Evolutionary conservation across 495 filamentous ascomycete genomes (phyloP), one percentile per base, ranked within the genome.

Genomic region (Lophiotrema nucula): DNA sequence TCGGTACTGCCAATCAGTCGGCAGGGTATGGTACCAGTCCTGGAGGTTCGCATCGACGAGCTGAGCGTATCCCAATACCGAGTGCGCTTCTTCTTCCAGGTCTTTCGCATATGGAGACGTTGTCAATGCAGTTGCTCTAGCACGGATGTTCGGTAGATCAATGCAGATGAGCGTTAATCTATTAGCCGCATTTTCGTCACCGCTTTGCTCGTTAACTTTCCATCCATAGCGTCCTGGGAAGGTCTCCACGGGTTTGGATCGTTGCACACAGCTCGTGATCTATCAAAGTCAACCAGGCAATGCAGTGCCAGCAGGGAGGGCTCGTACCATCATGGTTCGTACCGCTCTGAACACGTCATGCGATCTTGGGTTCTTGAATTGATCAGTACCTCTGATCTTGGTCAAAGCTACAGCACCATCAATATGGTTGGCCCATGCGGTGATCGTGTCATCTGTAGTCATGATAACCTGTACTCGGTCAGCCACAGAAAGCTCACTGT

Each of bases 341-440:
- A 71, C 67, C 28, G 69, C 69, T 43, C 67, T 56, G 44, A 71
- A 71, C 6, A 71, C 60, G 5, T 51, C 53, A 23, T 65, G 51
- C 2, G 64, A 66, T 43, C 56, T 45, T 21, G 57, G 58, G 37
- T 64, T 60, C 22, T 68, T 66, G 65, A 68, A 66, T 47, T 68
- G 56, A 12, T 68, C 69, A 1, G 35, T 52, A 11, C 67, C 69
- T 22, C 69, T 48, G 21, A 68, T n/a, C 47, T 68, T 69, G 1
- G 56, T 62, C 39, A 71, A 41, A 21, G 67, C 60, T 11, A 70
- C 67, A 0, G 69, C 69, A 28, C 69, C 69, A 39, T 71, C 62
- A 24, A 71, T 58, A 37, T 71, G 69, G 35, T 57, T 62, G 3
- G 39, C 50, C 67, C 67, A 71, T 11, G 62, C 65, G 12, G 41